These are phyloP conservation scores for Parafenestella ontariensis DNA, from an alignment of 2,329 filamentous ascomycete genomes.

Conservation along the genomic window DNA sequence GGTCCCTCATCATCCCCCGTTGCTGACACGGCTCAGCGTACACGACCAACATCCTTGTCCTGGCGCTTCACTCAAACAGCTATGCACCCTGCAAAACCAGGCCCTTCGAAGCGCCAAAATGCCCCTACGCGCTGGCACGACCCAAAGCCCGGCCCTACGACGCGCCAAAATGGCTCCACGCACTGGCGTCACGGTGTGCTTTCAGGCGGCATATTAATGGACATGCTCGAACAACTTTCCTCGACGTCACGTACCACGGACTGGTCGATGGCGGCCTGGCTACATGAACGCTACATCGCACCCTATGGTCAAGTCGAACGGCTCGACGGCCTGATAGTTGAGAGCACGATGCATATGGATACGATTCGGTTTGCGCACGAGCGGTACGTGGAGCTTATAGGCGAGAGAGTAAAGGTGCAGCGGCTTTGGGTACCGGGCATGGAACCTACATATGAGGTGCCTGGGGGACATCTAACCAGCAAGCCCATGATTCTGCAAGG, in stretches of 20 bases:
- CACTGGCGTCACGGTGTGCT: constrained; percentile 11
- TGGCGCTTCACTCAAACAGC: not conserved
- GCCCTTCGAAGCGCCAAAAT: constrained; percentile 1
- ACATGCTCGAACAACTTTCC: constrained; percentile 15
- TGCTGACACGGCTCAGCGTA: not conserved
- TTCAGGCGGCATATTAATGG: constrained; percentile 4
- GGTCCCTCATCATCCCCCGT: not conserved
- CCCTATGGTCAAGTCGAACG: constrained; percentile 12
- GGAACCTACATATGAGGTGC: constrained; percentile 1
- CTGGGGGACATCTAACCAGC: too few species aligned
- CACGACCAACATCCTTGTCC: not conserved
- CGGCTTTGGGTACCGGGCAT: constrained; percentile 12
- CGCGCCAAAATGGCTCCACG: not conserved
- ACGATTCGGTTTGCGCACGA: constrained; percentile 9
- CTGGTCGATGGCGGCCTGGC: constrained; percentile 7
- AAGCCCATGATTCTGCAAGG: not conserved
- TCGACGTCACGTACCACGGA: not conserved
- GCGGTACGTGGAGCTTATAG: constrained; percentile 2
- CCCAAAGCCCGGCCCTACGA: too few species aligned
- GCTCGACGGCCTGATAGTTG: constrained; percentile 18
- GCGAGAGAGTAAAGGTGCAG: not conserved
- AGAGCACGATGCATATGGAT: not conserved
- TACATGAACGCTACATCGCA: constrained; percentile 13
- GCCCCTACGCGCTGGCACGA: not conserved
- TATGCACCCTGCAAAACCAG: not conserved